Evolutionary conservation across 805 yeast genomes (phyloP), one percentile per base, ranked within the genome.

Genomic region (Torulaspora microellipsoides): DNA sequence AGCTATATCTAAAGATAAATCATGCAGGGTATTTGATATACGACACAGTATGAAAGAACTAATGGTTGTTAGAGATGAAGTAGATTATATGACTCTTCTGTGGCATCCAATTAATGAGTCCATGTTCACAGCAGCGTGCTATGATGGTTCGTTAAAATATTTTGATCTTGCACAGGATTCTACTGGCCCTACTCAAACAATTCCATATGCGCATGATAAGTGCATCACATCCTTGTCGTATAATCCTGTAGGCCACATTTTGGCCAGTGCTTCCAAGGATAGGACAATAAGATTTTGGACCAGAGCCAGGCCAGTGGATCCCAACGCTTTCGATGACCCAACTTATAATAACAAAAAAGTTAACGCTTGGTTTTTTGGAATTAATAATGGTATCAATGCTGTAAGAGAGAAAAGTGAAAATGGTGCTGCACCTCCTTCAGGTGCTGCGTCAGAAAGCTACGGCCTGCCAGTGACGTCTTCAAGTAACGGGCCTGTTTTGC

Each of bases 141-240:
- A 85, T 61, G 91, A 86, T 60, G 99, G 99, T 4, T 78, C 93
- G 5, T 69, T 95, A 56, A 77, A 78, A 54, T 91, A 87, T 62
- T 93, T 83, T 20, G 74, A 70, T 36, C n/a, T 63, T 10, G 17
- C 62, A 14, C 71, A 68, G 68, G 75, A 58, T 57, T 45, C 62
- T 7, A 60, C 60, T 10, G 51, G 53, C 13, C 74, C 81, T 8
- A 68, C 67, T 31, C 90, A 83, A 48, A 56, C 63, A 13, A 85
- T 93, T 29, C 96, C 97, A 2, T 82, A 77, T 65, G 99, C 98
- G 0, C 99, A 93, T 63, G 96, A 89, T 57, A 85, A 86, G 68
- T 95, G 95, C 3, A 80, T 93, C 40, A 89, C 91, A 65, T 80
- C 95, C 3, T 64, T 93, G 43, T 91, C 90, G 47, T 93, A 89